phyloP scores from a whole-genome alignment of 2,329 filamentous ascomycete genomes.

The Claviceps fusiformis region DNA sequence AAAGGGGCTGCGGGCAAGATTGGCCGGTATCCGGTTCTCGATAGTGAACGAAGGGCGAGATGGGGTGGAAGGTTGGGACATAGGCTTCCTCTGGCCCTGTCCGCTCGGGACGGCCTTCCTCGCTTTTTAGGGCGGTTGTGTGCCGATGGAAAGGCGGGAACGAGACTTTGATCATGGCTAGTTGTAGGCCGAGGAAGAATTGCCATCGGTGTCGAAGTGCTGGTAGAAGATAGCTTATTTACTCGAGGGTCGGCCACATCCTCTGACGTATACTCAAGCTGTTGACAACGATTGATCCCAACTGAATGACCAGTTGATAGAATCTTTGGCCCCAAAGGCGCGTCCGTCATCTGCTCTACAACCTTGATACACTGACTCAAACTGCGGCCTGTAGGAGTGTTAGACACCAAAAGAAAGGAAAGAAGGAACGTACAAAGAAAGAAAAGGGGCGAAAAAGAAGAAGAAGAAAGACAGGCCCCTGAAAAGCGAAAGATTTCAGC shows the following conservation, averaged over 20 bases:
- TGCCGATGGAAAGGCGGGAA: neutral
- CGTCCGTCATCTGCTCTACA: constrained; percentile 24
- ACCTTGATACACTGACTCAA: constrained; percentile 32
- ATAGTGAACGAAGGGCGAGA: constrained; percentile 17
- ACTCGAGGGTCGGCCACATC: neutral
- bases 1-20: constrained; percentile 7
- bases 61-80: constrained; percentile 20
- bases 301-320: constrained; percentile 21
- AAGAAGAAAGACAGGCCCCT: neutral
- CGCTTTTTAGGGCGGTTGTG: constrained; percentile 23
- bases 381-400: constrained; percentile 26
- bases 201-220: neutral
- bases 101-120: constrained; percentile 31
- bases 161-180: constrained; percentile 1
- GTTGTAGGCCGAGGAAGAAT: constrained; percentile 14
- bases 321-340: constrained; percentile 19
- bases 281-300: constrained; percentile 12
- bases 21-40: constrained; percentile 4
- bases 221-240: constrained; percentile 1
- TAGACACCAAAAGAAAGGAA: neutral
- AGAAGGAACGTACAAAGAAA: no score
- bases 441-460: no score
- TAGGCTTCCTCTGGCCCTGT: constrained; percentile 22
- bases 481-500: neutral
- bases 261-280: neutral